These are phyloP conservation scores for Spatholobus suberectus DNA, from an alignment of 306 rosid species.

Conservation along the genomic window DNA sequence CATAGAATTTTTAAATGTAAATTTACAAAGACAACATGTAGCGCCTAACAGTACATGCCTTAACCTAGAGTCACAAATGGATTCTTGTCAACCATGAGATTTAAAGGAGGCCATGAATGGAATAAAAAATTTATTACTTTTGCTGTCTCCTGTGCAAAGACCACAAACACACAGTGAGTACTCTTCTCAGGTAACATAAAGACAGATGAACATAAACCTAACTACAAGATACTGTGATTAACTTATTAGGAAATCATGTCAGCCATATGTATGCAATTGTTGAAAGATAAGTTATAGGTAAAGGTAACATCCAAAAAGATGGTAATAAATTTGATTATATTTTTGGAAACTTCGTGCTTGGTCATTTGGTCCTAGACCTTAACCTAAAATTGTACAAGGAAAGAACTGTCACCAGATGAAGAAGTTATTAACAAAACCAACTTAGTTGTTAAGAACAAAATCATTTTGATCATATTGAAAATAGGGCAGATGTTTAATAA, in stretches of 20 bases:
- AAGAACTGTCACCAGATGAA: neutral
- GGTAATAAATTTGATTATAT: neutral
- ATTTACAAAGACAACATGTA: neutral
- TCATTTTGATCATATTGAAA: neutral
- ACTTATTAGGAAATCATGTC: neutral
- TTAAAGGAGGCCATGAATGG: neutral
- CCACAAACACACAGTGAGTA: neutral
- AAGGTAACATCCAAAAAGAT: neutral
- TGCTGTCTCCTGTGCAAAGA: neutral
- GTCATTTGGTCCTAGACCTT: neutral
- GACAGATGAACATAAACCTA: neutral
- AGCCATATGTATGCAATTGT: neutral
- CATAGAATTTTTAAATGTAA: neutral
- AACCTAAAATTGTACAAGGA: neutral
- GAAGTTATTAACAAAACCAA: neutral
- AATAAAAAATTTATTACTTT: neutral
- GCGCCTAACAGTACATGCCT: neutral
- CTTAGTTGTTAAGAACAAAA: neutral
- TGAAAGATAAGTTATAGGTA: neutral
- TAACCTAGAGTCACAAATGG: neutral
- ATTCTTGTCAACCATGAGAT: neutral
- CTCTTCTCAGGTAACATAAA: neutral
- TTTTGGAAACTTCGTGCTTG: neutral
- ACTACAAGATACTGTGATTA: neutral
- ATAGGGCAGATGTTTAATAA: neutral